phyloP scores from a whole-genome alignment of 768 basidiomycete species.

The Paxillus involutus region DNA sequence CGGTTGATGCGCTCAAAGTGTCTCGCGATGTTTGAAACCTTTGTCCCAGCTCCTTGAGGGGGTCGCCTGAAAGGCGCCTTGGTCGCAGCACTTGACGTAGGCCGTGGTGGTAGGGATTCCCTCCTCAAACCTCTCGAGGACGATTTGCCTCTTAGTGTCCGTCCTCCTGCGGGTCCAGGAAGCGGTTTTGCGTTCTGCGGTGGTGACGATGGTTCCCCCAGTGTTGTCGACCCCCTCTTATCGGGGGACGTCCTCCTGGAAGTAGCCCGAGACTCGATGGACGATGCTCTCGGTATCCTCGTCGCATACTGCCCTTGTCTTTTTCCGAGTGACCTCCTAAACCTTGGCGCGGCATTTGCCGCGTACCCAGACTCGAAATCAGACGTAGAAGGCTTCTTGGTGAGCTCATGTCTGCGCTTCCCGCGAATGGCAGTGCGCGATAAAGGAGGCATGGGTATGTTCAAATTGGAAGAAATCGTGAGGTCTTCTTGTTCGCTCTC shows the following conservation, averaged over 20 bases:
- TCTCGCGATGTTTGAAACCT: slow-evolving; percentile 85
- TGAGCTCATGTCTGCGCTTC: slow-evolving; percentile 46
- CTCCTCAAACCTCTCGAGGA: slow-evolving; percentile 33
- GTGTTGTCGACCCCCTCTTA: slow-evolving; percentile 46
- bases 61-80: slow-evolving; percentile 60
- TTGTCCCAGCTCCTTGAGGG: slow-evolving; percentile 49
- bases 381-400: slow-evolving; percentile 63
- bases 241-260: slow-evolving; percentile 76
- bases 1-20: slow-evolving; percentile 86
- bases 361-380: slow-evolving; percentile 93
- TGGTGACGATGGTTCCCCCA: slow-evolving; percentile 37
- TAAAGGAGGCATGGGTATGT: slow-evolving; percentile 20
- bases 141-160: slow-evolving; percentile 38
- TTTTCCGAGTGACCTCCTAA: slow-evolving; percentile 47
- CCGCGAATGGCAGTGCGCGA: slow-evolving; percentile 42
- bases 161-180: slow-evolving; percentile 29
- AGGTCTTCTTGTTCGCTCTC: slow-evolving; percentile 79
- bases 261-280: slow-evolving; percentile 54
- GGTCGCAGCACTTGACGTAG: slow-evolving; percentile 32
- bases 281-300: slow-evolving; percentile 44
- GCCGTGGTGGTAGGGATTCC: slow-evolving; percentile 43
- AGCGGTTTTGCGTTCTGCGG: slow-evolving; percentile 20
- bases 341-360: slow-evolving; percentile 83
- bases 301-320: slow-evolving; percentile 43
- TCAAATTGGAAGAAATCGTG: slow-evolving; percentile 23